Conservation (phyloP, 2,329 filamentous ascomycete genomes). For the Paecilomyces dactylethromorphus region DNA sequence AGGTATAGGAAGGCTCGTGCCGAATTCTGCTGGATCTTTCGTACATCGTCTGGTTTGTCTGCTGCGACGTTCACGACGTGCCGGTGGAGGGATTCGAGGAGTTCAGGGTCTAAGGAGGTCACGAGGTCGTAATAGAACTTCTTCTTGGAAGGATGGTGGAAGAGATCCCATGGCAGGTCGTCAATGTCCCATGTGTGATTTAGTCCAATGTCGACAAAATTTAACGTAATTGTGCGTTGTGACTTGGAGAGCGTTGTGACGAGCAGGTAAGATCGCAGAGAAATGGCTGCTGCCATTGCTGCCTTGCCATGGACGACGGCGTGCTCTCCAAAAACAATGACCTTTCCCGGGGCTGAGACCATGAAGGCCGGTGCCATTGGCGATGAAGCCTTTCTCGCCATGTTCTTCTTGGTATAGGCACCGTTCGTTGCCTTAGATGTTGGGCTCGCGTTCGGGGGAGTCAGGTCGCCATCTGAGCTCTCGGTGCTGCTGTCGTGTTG, state of each 20-base stretch:
- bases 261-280: conserved; percentile 90
- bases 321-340: conserved; percentile 97
- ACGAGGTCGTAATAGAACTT: conserved; percentile 91
- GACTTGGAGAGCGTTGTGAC: conserved; percentile 93
- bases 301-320: conserved; percentile 97
- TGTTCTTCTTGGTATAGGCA: conserved; percentile 8
- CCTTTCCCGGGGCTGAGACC: conserved; percentile 96
- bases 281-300: conserved; percentile 91
- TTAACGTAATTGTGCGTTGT: conserved; percentile 75
- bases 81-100: conserved; percentile 73
- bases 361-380: conserved; percentile 83
- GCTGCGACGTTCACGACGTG: conserved; percentile 67
- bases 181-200: conserved; percentile 93
- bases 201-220: conserved; percentile 85
- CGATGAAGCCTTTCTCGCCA: conserved; percentile 40
- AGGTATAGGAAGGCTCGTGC: conserved; percentile 87
- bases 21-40: conserved; percentile 77
- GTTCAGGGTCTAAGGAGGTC: conserved; percentile 73
- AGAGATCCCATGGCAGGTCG: conserved; percentile 77
- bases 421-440: conserved; percentile 8
- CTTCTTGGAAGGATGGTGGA: conserved; percentile 76
- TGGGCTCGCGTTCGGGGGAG: conserved; percentile 21
- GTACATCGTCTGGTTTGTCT: conserved; percentile 58
- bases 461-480: conserved; percentile 23
- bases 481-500: conserved; percentile 15